phyloP scores from a whole-genome alignment of 2,329 filamentous ascomycete species.

The Pseudogymnoascus sp. region DNA sequence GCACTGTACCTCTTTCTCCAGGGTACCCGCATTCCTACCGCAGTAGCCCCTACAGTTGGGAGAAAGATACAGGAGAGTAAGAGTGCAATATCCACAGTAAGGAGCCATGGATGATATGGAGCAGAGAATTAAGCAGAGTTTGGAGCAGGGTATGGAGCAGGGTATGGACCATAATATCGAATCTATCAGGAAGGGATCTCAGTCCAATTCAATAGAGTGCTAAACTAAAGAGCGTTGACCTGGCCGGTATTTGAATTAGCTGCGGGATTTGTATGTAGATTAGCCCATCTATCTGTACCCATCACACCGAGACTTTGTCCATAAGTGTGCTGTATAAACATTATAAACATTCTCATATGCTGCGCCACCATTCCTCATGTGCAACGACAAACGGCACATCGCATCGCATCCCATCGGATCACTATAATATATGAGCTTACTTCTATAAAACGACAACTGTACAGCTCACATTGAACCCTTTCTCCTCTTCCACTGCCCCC shows the following conservation, averaged over 20 bases:
- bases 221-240: background rate
- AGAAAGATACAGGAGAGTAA: no score
- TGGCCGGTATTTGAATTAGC: conserved; percentile 2
- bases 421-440: background rate
- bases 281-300: no score
- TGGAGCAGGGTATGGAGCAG: no score
- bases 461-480: background rate
- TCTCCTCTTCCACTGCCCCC: background rate
- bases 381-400: background rate
- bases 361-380: background rate
- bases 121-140: no score
- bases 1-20: no score
- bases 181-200: background rate
- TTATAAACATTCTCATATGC: background rate
- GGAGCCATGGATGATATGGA: no score
- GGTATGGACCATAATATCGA: no score
- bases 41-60: no score
- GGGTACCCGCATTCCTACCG: no score
- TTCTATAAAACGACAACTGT: background rate
- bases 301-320: background rate
- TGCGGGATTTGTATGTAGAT: background rate
- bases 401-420: no score
- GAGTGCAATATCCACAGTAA: no score
- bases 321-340: no score
- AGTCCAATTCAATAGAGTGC: background rate